These are phyloP conservation scores for Eustoma russellianum DNA, from an alignment of 257 asterid species.

Conservation along the genomic window DNA sequence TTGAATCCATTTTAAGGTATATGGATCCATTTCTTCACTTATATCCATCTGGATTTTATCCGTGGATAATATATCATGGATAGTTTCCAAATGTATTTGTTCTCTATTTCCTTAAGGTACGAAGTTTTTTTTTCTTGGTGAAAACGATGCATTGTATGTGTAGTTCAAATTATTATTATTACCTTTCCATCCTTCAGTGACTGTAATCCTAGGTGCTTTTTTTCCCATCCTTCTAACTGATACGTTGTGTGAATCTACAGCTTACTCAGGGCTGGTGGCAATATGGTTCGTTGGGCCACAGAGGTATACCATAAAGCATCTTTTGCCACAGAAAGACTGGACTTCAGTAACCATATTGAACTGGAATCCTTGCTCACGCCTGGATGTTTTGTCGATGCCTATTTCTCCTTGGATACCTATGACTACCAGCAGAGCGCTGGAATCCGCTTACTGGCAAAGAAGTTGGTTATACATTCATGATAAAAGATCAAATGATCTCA, in stretches of 20 bases:
- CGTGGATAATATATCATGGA: too few species aligned
- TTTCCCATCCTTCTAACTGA: too few species aligned
- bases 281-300: slow-evolving; percentile 37
- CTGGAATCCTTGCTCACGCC: slow-evolving; percentile 45
- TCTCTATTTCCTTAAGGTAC: too few species aligned
- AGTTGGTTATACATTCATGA: slow-evolving; percentile 43
- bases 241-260: slow-evolving; percentile 31
- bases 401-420: slow-evolving; percentile 58
- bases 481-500: slow-evolving; percentile 11
- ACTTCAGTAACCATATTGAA: slow-evolving; percentile 39
- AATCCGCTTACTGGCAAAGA: slow-evolving; percentile 63
- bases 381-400: slow-evolving; percentile 61
- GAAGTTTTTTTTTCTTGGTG: too few species aligned
- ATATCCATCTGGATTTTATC: too few species aligned
- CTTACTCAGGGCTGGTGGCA: slow-evolving; percentile 55
- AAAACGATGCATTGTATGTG: too few species aligned
- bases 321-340: slow-evolving; percentile 40
- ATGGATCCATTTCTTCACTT: too few species aligned
- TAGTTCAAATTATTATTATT: too few species aligned
- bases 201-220: too few species aligned
- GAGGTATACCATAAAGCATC: slow-evolving; percentile 61
- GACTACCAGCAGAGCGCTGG: slow-evolving; percentile 83
- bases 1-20: too few species aligned
- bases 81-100: too few species aligned
- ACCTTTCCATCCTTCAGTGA: too few species aligned